Percentiles rank a stretch among this genome's conserved stretches.
Conservation (phyloP, 1,284 basidiomycete genomes). For the Pascua sp. region DNA sequence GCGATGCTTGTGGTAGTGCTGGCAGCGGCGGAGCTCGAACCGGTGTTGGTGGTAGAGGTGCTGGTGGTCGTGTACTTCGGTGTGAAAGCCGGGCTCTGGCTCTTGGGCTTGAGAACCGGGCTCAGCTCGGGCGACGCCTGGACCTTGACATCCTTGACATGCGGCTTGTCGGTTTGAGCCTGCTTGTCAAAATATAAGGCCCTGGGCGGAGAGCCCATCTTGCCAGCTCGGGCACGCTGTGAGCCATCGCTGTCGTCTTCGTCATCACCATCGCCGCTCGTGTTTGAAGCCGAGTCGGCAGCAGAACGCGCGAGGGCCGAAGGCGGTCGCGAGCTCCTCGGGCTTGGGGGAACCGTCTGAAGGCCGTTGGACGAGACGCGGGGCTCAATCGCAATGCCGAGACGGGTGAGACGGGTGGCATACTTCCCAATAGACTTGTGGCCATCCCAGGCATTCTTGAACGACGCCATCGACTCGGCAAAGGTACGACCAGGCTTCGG, state of each 20-base stretch:
- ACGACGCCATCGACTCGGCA: conserved; percentile 58
- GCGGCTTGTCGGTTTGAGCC: conserved; percentile 33
- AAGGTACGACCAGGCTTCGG: conserved; percentile 35
- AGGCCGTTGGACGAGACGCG: conserved; percentile 2
- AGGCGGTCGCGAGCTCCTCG: conserved; percentile 1
- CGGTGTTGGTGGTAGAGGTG: background rate
- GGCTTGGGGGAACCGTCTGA: conserved; percentile 29
- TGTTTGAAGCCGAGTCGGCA: conserved; percentile 17
- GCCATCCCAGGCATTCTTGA: conserved; percentile 76
- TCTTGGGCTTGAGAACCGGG: background rate
- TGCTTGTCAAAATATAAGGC: conserved; percentile 33
- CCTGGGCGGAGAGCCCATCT: conserved; percentile 5
- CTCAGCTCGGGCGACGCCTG: conserved; percentile 20
- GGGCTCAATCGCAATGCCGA: conserved; percentile 14
- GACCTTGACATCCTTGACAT: conserved; percentile 29
- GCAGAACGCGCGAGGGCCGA: background rate
- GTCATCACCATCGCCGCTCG: conserved; percentile 36
- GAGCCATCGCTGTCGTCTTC: conserved; percentile 30
- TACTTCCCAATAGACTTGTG: conserved; percentile 74
- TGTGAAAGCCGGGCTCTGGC: background rate
- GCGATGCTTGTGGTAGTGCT: too few relatives aligned
- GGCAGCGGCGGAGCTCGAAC: background rate
- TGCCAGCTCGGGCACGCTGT: background rate
- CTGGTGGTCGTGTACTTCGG: too few relatives aligned
- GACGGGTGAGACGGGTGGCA: conserved; percentile 58